Percentiles rank a stretch among this genome's conserved stretches.
Conservation (phyloP, 805 yeast genomes). For the Metschnikowia baotianmanensis region DNA sequence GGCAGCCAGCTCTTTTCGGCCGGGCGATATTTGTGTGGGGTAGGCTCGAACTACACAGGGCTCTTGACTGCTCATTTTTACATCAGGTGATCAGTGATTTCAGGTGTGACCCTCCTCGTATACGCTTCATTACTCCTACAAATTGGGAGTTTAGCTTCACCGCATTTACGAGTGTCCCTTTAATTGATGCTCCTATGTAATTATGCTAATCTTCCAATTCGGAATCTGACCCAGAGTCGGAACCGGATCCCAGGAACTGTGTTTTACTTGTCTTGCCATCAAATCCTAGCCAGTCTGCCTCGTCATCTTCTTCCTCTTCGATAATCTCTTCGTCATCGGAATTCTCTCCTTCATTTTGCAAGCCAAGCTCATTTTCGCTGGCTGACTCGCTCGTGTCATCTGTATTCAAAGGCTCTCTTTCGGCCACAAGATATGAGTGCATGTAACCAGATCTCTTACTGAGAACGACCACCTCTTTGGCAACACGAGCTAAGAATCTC, state of each 20-base stretch:
- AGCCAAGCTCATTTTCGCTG: conserved; percentile 9
- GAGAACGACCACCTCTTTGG: conserved; percentile 64
- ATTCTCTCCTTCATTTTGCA: conserved; percentile 4
- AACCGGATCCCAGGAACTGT: conserved; percentile 8
- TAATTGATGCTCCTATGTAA: background rate
- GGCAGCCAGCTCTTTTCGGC: too few species aligned
- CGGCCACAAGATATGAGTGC: conserved; percentile 46
- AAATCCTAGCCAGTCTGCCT: conserved; percentile 15
- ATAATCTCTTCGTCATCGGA: conserved; percentile 10
- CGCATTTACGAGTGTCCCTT: background rate
- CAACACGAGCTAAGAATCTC: conserved; percentile 69
- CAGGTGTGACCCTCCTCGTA: too few species aligned
- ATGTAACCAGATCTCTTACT: conserved; percentile 54
- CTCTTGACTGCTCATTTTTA: background rate
- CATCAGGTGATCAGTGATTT: background rate
- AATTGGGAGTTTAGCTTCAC: too few species aligned
- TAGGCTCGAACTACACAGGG: too few species aligned
- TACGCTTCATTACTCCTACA: background rate
- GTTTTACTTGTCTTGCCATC: conserved; percentile 11
- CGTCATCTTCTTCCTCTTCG: conserved; percentile 14
- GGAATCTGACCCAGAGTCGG: conserved; percentile 15
- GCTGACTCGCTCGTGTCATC: conserved; percentile 4
- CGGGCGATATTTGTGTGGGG: too few species aligned
- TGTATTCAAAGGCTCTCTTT: conserved; percentile 4
- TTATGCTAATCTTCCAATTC: conserved; percentile 15